A percentile compares a stretch with the other conserved stretches of the same genome.
These are phyloP conservation scores for Yamadazyma tumulicola DNA, from an alignment of 805 yeast genomes.

Conservation along the genomic window DNA sequence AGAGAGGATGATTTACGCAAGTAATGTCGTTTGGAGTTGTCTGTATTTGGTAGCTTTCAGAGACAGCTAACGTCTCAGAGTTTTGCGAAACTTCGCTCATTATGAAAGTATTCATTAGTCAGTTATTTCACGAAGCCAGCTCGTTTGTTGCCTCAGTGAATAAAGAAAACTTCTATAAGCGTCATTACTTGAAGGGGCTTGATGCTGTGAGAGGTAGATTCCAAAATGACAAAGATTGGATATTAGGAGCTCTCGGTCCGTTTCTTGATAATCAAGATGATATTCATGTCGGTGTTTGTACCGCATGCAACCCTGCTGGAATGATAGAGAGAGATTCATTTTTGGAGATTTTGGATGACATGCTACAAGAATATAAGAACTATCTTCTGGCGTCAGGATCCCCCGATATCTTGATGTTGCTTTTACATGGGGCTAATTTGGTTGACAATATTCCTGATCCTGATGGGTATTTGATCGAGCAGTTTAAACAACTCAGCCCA, in stretches of 20 bases:
- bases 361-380: slow-evolving; percentile 1
- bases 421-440: slow-evolving; percentile 4
- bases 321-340: slow-evolving; percentile 3
- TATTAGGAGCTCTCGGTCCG: slow-evolving; percentile 3
- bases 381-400: not conserved
- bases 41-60: too few species aligned
- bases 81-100: not conserved
- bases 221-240: slow-evolving; percentile 4
- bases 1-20: too few species aligned
- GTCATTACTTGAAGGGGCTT: slow-evolving; percentile 7
- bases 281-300: slow-evolving; percentile 3
- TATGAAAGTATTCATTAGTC: slow-evolving; percentile 5
- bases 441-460: slow-evolving; percentile 3
- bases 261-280: slow-evolving; percentile 3
- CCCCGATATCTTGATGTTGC: slow-evolving; percentile 3
- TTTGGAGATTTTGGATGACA: slow-evolving; percentile 1
- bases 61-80: not conserved
- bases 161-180: not conserved
- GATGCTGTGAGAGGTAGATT: slow-evolving; percentile 2
- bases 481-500: not conserved
- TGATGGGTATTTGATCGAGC: slow-evolving; percentile 2
- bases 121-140: slow-evolving; percentile 7
- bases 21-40: too few species aligned
- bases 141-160: slow-evolving; percentile 4
- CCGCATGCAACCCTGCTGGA: slow-evolving; percentile 6